Evolutionary conservation across 2,329 filamentous ascomycete species (phyloP), one percentile per base, ranked within the genome.

Genomic region (Fusarium longipes): DNA sequence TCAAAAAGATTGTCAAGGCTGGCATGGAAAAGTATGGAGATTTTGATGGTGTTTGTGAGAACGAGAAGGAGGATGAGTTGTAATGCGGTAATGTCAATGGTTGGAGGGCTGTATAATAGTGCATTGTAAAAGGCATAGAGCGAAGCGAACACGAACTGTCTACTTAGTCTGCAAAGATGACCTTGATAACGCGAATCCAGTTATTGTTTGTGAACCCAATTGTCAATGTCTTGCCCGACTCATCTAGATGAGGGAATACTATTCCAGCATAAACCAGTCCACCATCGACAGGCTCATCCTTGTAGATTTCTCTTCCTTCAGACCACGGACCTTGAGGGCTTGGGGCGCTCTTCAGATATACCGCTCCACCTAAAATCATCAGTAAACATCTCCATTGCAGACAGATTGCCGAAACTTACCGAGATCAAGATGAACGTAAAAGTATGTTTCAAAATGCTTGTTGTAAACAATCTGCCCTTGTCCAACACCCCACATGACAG

Each of bases 141-240:
- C 17, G 8, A 2, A 20, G 1, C 0, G 3, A 6, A 5, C 6
- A 5, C 10, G 8, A 2, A 32, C 4, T 0, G 2, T 24, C 22
- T 0, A 3, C n/a, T 17, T 44, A 51, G 18, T 30, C n/a, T 17
- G 10, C 18, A 14, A 67, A 57, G 0, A 36, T 45, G 1, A 64
- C 76, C 45, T 71, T 77, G 39, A 80, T 73, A 1, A 80, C 70
- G 50, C 80, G 75, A 9, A 78, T 79, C 36, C 75, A 73, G 48
- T 80, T 80, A 27, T 79, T 77, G 54, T 81, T 81, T 2, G 78
- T 81, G 33, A 74, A 81, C 0, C 77, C 79, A 43, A 81, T 72
- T 1, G 76, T 78, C 55, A 81, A 40, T 0, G 77, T 80, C 63
- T 69, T 68, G 0, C 79, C 78, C 0, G 74, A 74, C 7, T 68